A percentile compares a stretch with the other conserved stretches of the same genome.
Evolutionary conservation across 495 filamentous ascomycete species (phyloP).

Genomic region (Neurospora africana): DNA sequence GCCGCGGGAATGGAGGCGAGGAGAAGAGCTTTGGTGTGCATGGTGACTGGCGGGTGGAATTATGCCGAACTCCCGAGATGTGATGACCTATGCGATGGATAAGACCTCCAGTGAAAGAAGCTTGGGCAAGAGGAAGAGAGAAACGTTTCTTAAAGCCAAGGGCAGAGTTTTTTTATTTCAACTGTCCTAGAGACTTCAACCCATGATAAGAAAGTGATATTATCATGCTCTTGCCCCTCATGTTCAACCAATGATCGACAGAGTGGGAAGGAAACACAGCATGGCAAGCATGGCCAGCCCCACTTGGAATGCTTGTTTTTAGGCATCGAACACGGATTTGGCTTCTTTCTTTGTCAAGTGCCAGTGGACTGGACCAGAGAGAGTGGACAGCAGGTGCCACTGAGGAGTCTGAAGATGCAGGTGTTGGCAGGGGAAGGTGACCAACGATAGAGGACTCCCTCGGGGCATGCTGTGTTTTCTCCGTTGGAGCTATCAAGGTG

Average conservation of each 20-base stretch:
- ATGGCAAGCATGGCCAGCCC: not conserved
- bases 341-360: not conserved
- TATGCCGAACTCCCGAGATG: not conserved
- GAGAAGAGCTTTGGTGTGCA: slow-evolving; percentile 8
- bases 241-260: not conserved
- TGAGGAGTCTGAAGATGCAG: not conserved
- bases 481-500: not conserved
- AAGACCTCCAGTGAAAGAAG: not conserved
- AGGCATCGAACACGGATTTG: not conserved
- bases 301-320: not conserved
- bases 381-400: not conserved
- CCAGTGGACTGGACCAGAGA: not conserved
- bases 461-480: not conserved
- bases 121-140: not conserved
- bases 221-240: not conserved
- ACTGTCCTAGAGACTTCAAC: not conserved
- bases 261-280: not conserved
- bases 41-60: not conserved
- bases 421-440: not conserved
- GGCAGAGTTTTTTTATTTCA: not conserved
- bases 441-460: not conserved
- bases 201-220: not conserved
- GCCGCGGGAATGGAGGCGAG: slow-evolving; percentile 27
- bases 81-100: not conserved
- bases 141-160: not conserved